Percentiles rank a stretch among this genome's conserved stretches.
These are phyloP conservation scores for Closterium sp. DNA, from an alignment of 139 green algal species.

Conservation along the genomic window DNA sequence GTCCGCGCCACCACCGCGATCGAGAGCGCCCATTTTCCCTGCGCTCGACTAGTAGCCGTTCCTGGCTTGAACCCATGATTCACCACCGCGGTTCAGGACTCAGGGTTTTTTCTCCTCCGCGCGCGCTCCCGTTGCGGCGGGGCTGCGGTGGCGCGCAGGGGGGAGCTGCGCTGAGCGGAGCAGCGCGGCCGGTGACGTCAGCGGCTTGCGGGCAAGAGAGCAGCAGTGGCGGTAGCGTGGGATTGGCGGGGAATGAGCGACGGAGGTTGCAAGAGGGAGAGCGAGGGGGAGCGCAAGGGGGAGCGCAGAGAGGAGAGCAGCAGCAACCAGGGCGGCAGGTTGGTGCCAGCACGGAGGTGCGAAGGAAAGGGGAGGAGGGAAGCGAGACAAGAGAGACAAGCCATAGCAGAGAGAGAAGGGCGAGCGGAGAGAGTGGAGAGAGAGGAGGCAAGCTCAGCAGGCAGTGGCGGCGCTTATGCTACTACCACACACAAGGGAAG, in stretches of 20 bases:
- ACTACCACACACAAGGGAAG: constrained; percentile 17
- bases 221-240: not conserved
- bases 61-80: too few relatives aligned
- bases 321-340: not conserved
- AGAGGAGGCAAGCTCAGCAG: not conserved
- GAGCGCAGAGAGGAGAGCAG: not conserved
- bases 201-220: not conserved
- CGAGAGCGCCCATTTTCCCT: too few relatives aligned
- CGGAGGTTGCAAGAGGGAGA: too few relatives aligned
- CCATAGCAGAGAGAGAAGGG: not conserved
- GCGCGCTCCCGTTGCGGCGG: not conserved
- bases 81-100: too few relatives aligned
- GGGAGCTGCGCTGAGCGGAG: not conserved
- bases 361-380: not conserved
- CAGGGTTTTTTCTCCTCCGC: not conserved
- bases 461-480: not conserved
- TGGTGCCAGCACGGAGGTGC: not conserved
- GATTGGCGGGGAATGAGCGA: not conserved
- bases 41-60: too few relatives aligned
- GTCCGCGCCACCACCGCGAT: too few relatives aligned
- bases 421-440: not conserved
- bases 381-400: not conserved
- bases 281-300: not conserved
- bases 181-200: not conserved
- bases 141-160: not conserved